Percentiles rank a stretch among this genome's conserved stretches.
These are phyloP conservation scores for Fistulinella prunicolor DNA, from an alignment of 768 basidiomycete species.

Conservation along the genomic window DNA sequence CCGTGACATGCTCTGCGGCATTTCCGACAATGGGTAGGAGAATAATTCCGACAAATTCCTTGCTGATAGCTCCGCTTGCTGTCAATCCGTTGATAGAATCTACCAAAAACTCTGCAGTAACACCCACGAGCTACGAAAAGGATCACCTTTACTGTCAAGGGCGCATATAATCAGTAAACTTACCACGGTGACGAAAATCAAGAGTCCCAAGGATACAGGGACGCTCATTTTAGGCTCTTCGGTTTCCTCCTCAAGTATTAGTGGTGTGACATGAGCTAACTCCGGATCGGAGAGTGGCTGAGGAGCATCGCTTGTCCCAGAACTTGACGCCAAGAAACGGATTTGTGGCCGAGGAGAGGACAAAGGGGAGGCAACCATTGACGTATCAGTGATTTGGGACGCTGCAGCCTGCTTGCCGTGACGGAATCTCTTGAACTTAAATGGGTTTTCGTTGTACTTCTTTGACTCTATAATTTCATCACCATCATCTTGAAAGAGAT, in stretches of 20 bases:
- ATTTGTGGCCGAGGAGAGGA: conserved; percentile 8
- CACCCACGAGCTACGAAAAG: conserved; percentile 44
- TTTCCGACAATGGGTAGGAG: conserved; percentile 92
- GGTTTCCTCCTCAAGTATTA: conserved; percentile 26
- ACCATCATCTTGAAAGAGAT: conserved; percentile 54
- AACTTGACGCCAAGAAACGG: not conserved
- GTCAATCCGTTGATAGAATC: conserved; percentile 80
- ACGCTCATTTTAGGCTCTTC: conserved; percentile 54
- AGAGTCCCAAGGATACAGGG: conserved; percentile 47
- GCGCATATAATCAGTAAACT: conserved; percentile 19
- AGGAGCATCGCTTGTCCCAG: not conserved
- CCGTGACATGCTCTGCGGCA: conserved; percentile 89
- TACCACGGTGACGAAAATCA: conserved; percentile 63
- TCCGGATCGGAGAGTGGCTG: conserved; percentile 12
- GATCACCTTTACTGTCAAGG: not conserved
- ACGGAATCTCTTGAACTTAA: conserved; percentile 20
- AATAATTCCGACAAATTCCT: conserved; percentile 84
- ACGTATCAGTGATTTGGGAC: conserved; percentile 3
- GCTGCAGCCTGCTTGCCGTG: conserved; percentile 7
- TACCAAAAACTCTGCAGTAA: conserved; percentile 68
- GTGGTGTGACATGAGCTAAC: not conserved
- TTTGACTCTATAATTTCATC: conserved; percentile 38
- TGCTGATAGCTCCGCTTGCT: conserved; percentile 48
- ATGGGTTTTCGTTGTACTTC: conserved; percentile 44
- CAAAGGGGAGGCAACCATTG: conserved; percentile 6